These are phyloP conservation scores for Malbranchea zuffiana DNA, from an alignment of 2,329 filamentous ascomycete species.

Conservation along the genomic window DNA sequence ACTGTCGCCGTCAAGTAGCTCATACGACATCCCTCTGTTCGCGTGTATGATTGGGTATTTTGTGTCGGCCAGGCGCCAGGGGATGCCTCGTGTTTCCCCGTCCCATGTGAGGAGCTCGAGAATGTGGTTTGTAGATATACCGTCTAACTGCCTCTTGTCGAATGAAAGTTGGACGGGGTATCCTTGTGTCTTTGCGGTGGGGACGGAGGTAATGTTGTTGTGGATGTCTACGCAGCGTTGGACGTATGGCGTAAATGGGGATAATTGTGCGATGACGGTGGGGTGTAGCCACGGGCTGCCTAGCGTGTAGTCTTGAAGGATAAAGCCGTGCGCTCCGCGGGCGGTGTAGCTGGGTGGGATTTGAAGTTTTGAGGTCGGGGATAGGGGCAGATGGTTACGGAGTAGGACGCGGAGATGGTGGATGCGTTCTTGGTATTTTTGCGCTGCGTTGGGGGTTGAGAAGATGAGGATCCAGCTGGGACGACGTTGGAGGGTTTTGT, in stretches of 20 bases:
- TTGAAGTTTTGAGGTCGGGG: conserved; percentile 9
- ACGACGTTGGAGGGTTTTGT: conserved; percentile 13
- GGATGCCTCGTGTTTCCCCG: conserved; percentile 11
- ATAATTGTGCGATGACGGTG: conserved; percentile 12
- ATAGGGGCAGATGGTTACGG: conserved; percentile 11
- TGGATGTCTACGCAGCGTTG: conserved; percentile 13
- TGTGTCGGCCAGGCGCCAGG: conserved; percentile 14
- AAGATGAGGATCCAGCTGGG: conserved; percentile 18
- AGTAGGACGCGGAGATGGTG: conserved; percentile 12
- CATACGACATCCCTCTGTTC: conserved; percentile 7
- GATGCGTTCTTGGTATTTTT: conserved; percentile 16
- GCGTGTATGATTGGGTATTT: conserved; percentile 11
- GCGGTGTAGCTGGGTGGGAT: conserved; percentile 12
- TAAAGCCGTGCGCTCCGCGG: conserved; percentile 5
- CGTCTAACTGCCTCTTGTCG: conserved; percentile 7
- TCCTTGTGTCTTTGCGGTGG: not conserved
- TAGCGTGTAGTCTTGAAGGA: conserved; percentile 16
- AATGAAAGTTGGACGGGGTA: conserved; percentile 16
- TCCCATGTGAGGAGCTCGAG: conserved; percentile 14
- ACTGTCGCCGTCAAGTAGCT: conserved; percentile 9
- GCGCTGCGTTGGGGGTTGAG: conserved; percentile 15
- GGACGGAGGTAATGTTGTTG: conserved; percentile 7
- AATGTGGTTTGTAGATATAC: conserved; percentile 8
- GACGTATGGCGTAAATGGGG: conserved; percentile 14
- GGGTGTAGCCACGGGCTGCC: conserved; percentile 14